phyloP scores from a whole-genome alignment of 768 basidiomycete genomes.

The Gloeostereum incarnatum region DNA sequence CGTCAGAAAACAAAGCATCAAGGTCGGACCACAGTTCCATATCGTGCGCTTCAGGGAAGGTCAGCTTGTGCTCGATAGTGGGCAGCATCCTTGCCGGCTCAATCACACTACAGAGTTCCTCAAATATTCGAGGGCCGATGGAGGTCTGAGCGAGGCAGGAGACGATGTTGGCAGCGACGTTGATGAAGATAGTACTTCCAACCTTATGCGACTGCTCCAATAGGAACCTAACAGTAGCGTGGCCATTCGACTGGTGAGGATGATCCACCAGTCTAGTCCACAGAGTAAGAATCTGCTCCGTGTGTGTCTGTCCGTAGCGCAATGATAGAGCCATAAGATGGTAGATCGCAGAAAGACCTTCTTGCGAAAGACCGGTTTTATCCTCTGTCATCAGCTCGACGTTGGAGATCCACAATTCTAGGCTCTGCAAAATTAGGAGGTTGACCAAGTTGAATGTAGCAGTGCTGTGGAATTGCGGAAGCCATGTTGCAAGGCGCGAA shows the following conservation, averaged over 20 bases:
- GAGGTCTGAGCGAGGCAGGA: conserved; percentile 76
- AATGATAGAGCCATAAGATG: conserved; percentile 80
- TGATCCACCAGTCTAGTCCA: conserved; percentile 75
- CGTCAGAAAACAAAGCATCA: conserved; percentile 59
- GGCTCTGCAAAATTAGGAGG: conserved; percentile 61
- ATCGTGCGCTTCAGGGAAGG: conserved; percentile 53
- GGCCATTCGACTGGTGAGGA: conserved; percentile 64
- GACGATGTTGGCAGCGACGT: conserved; percentile 72
- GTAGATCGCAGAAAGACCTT: conserved; percentile 60
- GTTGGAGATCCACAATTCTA: conserved; percentile 79
- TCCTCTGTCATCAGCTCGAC: conserved; percentile 63
- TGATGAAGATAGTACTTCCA: conserved; percentile 68
- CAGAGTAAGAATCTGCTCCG: conserved; percentile 72
- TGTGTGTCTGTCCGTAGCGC: conserved; percentile 61
- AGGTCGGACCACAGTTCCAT: conserved; percentile 76
- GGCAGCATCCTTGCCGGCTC: conserved; percentile 82
- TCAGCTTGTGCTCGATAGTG: conserved; percentile 61
- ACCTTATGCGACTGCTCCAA: conserved; percentile 84
- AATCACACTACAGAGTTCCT: conserved; percentile 78
- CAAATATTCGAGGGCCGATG: conserved; percentile 64
- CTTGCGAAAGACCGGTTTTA: conserved; percentile 40
- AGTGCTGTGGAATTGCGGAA: conserved; percentile 52
- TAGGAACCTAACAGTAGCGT: conserved; percentile 73
- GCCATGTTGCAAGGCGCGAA: conserved; percentile 59
- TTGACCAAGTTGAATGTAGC: conserved; percentile 34